phyloP scores from a whole-genome alignment of 305 asterid genomes.

The Fraxinus ornus region DNA sequence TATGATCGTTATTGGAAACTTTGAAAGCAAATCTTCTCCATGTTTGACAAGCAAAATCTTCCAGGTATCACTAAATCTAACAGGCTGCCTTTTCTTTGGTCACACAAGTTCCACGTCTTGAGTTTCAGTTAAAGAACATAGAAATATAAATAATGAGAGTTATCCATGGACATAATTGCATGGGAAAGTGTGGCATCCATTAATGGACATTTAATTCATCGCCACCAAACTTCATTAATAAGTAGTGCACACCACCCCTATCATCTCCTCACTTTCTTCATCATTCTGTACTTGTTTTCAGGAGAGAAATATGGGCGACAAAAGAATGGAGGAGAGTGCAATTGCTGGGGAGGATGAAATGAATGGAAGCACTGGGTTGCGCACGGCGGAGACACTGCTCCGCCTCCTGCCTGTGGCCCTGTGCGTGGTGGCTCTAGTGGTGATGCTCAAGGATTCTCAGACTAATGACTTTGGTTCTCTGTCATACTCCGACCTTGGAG shows the following conservation, averaged over 20 bases:
- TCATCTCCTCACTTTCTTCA: neutral
- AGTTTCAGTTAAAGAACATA: conserved; percentile 3
- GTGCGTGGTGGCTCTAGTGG: conserved; percentile 73
- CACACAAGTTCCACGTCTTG: conserved; percentile 7
- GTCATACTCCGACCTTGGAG: conserved; percentile 81
- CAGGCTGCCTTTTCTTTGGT: neutral
- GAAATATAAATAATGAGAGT: no score
- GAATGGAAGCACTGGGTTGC: conserved; percentile 45
- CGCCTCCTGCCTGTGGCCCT: conserved; percentile 72
- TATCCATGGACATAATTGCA: conserved; percentile 21
- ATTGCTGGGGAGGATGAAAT: conserved; percentile 20
- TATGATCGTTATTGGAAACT: no score
- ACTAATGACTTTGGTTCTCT: conserved; percentile 71
- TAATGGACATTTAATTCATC: conserved; percentile 57
- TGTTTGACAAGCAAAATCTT: no score
- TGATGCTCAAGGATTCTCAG: conserved; percentile 85
- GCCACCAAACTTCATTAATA: conserved; percentile 46
- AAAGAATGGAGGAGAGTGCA: neutral
- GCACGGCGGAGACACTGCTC: conserved; percentile 84
- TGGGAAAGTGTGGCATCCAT: conserved; percentile 57
- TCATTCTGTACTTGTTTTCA: conserved; percentile 19
- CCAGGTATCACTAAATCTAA: no score
- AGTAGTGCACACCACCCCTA: conserved; percentile 23
- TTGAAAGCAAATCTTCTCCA: no score
- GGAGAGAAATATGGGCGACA: neutral